A percentile compares a stretch with the other conserved stretches of the same genome.
phyloP scores from a whole-genome alignment of 2,329 filamentous ascomycete species.

The Ophiocordyceps camponoti-floridani region DNA sequence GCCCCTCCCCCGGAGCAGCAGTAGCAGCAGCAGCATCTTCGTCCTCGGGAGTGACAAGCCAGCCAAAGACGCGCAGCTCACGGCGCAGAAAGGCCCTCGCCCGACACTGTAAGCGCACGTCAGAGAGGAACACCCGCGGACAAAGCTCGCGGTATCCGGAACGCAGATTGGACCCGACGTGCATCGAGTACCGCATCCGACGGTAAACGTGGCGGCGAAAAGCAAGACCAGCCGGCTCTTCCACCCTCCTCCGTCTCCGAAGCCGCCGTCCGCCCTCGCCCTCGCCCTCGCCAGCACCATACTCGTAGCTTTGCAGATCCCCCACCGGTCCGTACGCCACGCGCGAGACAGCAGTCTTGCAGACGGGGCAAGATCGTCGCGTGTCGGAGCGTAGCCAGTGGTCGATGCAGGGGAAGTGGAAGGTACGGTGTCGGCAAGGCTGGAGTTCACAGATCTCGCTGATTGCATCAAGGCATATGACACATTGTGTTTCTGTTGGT shows the following conservation, averaged over 20 bases:
- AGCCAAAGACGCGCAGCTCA: conserved; percentile 69
- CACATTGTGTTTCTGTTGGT: conserved; percentile 24
- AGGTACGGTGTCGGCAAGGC: conserved; percentile 65
- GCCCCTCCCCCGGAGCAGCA: neutral
- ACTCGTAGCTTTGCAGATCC: no score
- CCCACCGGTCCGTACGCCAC: no score
- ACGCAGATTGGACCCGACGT: conserved; percentile 65
- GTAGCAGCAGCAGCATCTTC: no score
- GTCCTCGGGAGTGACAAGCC: conserved; percentile 29
- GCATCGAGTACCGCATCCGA: conserved; percentile 54
- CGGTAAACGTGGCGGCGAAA: conserved; percentile 56
- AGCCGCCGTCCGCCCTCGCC: neutral
- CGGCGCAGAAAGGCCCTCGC: conserved; percentile 69
- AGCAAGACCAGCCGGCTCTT: conserved; percentile 1
- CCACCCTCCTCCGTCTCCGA: neutral
- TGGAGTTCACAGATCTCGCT: conserved; percentile 52
- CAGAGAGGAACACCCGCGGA: conserved; percentile 43
- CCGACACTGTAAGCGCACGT: conserved; percentile 52
- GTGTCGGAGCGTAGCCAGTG: conserved; percentile 56
- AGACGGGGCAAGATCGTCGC: conserved; percentile 51
- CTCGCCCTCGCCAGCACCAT: no score
- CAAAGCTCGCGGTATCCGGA: conserved; percentile 62
- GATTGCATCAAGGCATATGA: conserved; percentile 71
- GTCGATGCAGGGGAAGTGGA: conserved; percentile 71
- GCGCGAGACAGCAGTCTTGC: conserved; percentile 36